A percentile compares a stretch with the other conserved stretches of the same genome.
Conservation (phyloP, 805 yeast species). For the Ogataea polymorpha region DNA sequence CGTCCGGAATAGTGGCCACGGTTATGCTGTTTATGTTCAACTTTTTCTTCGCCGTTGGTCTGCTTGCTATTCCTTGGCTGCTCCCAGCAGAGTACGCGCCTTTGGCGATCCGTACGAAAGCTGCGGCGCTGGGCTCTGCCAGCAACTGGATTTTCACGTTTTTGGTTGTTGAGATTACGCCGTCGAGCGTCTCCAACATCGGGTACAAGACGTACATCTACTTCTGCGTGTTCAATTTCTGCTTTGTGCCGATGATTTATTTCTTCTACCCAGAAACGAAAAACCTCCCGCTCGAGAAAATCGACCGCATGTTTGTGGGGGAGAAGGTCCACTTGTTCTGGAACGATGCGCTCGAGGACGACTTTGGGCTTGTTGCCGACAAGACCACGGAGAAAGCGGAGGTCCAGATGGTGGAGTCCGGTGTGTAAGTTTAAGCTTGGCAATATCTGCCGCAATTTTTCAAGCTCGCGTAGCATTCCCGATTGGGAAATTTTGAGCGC, state of each 20-base stretch:
- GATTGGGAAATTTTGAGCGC: slow-evolving; percentile 6
- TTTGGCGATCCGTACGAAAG: slow-evolving; percentile 65
- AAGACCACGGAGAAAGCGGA: slow-evolving; percentile 1
- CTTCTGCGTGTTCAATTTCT: slow-evolving; percentile 51
- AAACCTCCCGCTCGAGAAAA: slow-evolving; percentile 65
- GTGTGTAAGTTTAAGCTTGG: not conserved
- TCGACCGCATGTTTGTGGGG: slow-evolving; percentile 48
- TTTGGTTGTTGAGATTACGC: slow-evolving; percentile 65
- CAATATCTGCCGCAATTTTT: not conserved
- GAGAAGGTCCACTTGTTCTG: slow-evolving; percentile 25
- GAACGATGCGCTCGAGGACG: slow-evolving; percentile 10
- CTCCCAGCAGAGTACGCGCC: slow-evolving; percentile 56
- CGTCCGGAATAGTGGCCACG: slow-evolving; percentile 46
- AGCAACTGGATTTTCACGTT: slow-evolving; percentile 77
- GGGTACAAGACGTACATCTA: slow-evolving; percentile 48
- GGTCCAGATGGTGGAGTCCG: not conserved
- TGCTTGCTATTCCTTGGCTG: slow-evolving; percentile 51
- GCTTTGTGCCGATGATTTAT: slow-evolving; percentile 55
- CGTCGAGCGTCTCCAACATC: slow-evolving; percentile 47
- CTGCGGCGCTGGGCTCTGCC: slow-evolving; percentile 62
- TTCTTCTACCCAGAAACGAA: slow-evolving; percentile 63
- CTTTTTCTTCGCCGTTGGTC: slow-evolving; percentile 72
- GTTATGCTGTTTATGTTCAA: slow-evolving; percentile 59
- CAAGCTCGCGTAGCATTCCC: not conserved
- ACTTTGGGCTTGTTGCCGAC: not conserved